Percentiles rank a stretch among this genome's conserved stretches.
phyloP scores from a whole-genome alignment of 139 green algal genomes.

The Chlorella vulgaris region DNA sequence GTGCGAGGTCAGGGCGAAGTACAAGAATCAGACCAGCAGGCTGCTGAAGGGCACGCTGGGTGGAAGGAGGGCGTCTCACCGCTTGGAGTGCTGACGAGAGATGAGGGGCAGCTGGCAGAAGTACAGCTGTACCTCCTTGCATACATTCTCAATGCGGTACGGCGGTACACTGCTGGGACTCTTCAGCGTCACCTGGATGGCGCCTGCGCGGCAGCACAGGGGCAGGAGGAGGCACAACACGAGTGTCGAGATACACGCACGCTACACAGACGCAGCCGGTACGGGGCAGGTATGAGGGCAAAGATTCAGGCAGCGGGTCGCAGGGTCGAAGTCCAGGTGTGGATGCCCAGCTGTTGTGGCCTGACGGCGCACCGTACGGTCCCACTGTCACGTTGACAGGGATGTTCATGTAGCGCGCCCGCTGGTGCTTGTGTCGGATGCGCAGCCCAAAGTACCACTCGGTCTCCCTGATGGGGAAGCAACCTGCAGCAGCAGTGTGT shows the following conservation, averaged over 20 bases:
- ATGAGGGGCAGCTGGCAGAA: constrained; percentile 59
- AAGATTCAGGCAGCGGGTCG: too few species aligned
- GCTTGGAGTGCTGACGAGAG: neutral
- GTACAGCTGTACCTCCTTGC: constrained; percentile 69
- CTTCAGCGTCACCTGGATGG: constrained; percentile 67
- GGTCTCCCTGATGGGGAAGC: constrained; percentile 68
- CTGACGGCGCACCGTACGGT: constrained; percentile 46
- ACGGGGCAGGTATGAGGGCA: neutral
- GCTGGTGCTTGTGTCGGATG: constrained; percentile 45
- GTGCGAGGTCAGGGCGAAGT: too few species aligned
- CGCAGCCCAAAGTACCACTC: constrained; percentile 83
- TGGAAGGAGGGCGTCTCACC: neutral
- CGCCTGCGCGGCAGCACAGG: constrained; percentile 47
- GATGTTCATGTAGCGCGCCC: constrained; percentile 74
- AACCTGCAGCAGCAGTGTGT: constrained; percentile 1
- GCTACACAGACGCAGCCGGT: too few species aligned
- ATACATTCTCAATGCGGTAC: constrained; percentile 83
- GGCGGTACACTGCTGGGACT: constrained; percentile 57
- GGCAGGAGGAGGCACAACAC: neutral
- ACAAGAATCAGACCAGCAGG: too few species aligned
- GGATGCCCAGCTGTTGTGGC: neutral
- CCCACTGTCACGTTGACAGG: constrained; percentile 86
- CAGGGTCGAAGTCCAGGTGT: too few species aligned
- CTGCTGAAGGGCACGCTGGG: neutral
- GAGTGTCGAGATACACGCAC: neutral